Base-by-base conservation (phyloP, 257 asterid genomes). In the Paraleonurus japonicus region DNA sequence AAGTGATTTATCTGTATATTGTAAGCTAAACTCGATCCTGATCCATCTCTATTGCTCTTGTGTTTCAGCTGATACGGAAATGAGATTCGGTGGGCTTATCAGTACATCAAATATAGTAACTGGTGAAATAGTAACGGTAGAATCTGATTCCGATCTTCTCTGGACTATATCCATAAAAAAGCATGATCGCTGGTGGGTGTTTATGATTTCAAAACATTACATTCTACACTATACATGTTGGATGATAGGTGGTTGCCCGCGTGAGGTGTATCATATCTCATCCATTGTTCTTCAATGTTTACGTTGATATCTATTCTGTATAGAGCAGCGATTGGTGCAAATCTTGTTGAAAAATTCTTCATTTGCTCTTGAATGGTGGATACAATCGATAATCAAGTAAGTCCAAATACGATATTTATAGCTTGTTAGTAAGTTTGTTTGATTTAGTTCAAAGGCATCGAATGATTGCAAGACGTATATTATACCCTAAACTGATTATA, bases 41-140 rank as follows among this genome's bases (percentile, higher is more conserved):
- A 79, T 28, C 60, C 22, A 32, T 68, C 28, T 62, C 26, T 43
- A 16, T 9, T 61, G 60, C 67, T 43, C 26, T 16, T 47, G 16
- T 77, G 71, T 72, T 78, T 60, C 90, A 94, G 96, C 69, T 79
- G 78, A 83, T 35, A 84, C 90, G 1, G 96, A 83, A 70, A 88
- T 95, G 99, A 80, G 80, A 50, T 95, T 95, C 37, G 99, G 99
- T 28, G 96, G 93, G 17, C 85, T 87, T 54, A 54, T 94, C 85
- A 94, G 98, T 50, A 94, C 98, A 51, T 90, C 97, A 30, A 91
- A 94, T 74, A 47, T 87, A 22, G 99, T 83, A 0, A 69, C 79
- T 62, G 96, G 74, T 28, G 84, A 81, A 27, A 22, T 77, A 65
- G 90, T 95, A 23, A 92, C 93, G 0, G 96, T 94, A 78, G 82